These are phyloP conservation scores for Penicillium sp. DNA, from an alignment of 2,329 filamentous ascomycete species.

Conservation along the genomic window DNA sequence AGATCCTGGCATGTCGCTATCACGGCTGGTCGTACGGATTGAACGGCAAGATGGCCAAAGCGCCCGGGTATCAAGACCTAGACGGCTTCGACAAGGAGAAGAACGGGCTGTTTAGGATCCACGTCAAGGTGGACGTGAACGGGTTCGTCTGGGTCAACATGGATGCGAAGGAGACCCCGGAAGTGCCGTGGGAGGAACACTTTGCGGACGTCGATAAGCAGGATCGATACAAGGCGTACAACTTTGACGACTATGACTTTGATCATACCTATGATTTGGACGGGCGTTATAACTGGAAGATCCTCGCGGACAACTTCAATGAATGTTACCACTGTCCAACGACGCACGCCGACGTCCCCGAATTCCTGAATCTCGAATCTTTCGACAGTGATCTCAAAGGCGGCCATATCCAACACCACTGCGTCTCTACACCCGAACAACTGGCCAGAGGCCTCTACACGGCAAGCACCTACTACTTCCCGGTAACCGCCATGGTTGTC, in stretches of 20 bases:
- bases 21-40: slow-evolving; percentile 26
- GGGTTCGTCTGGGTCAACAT: slow-evolving; percentile 25
- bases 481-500: slow-evolving; percentile 32
- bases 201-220: slow-evolving; percentile 22
- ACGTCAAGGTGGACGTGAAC: slow-evolving; percentile 22
- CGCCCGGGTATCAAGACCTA: slow-evolving; percentile 17
- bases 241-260: slow-evolving; percentile 22
- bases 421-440: slow-evolving; percentile 49
- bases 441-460: slow-evolving; percentile 46
- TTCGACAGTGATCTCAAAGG: slow-evolving; percentile 54
- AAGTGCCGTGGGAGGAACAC: slow-evolving; percentile 24
- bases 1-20: slow-evolving; percentile 22
- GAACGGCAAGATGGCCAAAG: slow-evolving; percentile 26
- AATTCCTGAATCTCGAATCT: slow-evolving; percentile 56
- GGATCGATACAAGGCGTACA: slow-evolving; percentile 21
- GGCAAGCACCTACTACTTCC: slow-evolving; percentile 35
- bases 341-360: slow-evolving; percentile 58
- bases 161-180: slow-evolving; percentile 21
- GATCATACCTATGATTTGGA: slow-evolving; percentile 22
- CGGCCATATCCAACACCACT: slow-evolving; percentile 53
- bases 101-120: slow-evolving; percentile 20
- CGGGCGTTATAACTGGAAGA: slow-evolving; percentile 26
- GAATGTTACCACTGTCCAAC: slow-evolving; percentile 63
- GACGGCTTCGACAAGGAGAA: slow-evolving; percentile 20
- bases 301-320: slow-evolving; percentile 36